Percentiles rank a stretch among this genome's conserved stretches.
Evolutionary conservation across 768 basidiomycete genomes (phyloP).

Genomic region (Boletus speciosus): DNA sequence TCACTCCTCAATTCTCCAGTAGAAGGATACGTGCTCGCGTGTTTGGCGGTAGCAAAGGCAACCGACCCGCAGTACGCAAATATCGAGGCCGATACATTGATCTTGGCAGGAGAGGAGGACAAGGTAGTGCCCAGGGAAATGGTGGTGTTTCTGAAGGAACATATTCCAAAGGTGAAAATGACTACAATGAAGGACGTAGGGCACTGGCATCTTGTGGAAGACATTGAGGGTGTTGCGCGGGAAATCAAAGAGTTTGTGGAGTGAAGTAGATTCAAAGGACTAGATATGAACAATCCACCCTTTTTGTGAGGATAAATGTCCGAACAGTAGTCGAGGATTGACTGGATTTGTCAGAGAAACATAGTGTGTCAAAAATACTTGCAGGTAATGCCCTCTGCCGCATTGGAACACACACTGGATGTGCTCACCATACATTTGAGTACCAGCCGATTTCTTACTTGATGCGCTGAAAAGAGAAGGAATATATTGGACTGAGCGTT

Average conservation of each 20-base stretch:
- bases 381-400: neutral
- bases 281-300: neutral
- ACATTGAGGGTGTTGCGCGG: slow-evolving; percentile 1
- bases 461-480: neutral
- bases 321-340: neutral
- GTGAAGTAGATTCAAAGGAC: neutral
- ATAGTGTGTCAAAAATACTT: neutral
- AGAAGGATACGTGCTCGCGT: slow-evolving; percentile 1
- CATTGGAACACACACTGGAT: neutral
- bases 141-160: slow-evolving; percentile 1
- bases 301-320: neutral
- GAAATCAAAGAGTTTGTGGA: slow-evolving; percentile 1
- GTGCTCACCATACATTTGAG: neutral
- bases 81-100: slow-evolving; percentile 1
- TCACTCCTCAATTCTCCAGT: neutral
- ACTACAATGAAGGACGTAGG: neutral
- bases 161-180: neutral
- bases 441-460: neutral
- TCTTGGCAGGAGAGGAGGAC: slow-evolving; percentile 3
- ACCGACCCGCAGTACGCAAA: neutral
- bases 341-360: neutral
- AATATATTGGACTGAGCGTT: neutral
- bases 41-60: neutral
- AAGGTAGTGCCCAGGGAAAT: neutral
- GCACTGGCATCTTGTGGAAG: slow-evolving; percentile 6